Base-by-base conservation (phyloP, 2,329 filamentous ascomycete genomes). In the Clonostachys rosea region DNA sequence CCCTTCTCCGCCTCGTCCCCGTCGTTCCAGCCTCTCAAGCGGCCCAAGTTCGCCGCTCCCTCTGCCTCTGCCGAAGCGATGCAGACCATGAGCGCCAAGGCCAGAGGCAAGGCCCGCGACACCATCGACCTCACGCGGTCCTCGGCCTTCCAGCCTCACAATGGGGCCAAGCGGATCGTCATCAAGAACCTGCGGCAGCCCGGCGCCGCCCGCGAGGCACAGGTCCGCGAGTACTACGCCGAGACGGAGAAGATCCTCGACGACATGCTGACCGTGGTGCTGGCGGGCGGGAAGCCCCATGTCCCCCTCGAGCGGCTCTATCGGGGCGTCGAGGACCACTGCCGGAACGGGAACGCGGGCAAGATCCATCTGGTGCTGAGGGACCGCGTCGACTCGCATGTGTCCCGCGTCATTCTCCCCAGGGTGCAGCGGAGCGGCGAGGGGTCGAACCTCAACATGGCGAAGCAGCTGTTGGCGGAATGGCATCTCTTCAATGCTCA, bases 291-390 rank as follows among this genome's bases (percentile, higher is more conserved):
- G 50, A 78, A 78, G 46, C 80, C 87, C 2, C 68, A 70, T n/a
- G 73, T 81, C 50, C 91, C 91, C n/a, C 74, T 95, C 36, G 94
- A 97, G 66, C 85, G 89, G 56, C 74, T 99, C 13, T 97, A 96
- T 63, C 83, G 89, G 43, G 89, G 88, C 5, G 89, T 95, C 2
- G 94, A 99, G 74, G 91, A 96, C 61, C 76, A 95, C 11, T 99
- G 94, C 64, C 80, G 90, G 46, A 86, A 87, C 57, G 87, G 86
- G 2, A 79, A 83, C 56, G 86, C 89, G 3, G 75, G 78, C 16
- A 76, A 81, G 47, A 68, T 96, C 46, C 87, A 84, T 56, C 72
- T 78, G 39, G 76, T 79, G 60, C 72, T 97, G 43, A 78, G 82
- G 53, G 70, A 73, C 11, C 78, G 80, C 53, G 89, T 87, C 60